These are phyloP conservation scores for Candida mesenterica DNA, from an alignment of 1,139 yeast species.

Conservation along the genomic window DNA sequence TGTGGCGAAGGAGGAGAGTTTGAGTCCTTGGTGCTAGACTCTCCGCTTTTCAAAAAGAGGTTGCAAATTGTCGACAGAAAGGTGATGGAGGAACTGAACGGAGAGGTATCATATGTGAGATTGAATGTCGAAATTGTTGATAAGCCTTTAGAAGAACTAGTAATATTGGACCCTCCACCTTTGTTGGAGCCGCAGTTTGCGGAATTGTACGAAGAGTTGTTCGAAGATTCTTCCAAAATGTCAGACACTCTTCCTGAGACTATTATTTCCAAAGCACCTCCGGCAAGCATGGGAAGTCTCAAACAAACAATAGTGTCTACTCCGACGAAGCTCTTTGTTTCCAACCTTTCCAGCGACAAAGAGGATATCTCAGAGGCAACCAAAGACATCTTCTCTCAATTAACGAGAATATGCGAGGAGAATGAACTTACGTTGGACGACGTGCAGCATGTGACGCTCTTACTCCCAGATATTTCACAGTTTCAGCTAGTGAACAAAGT, in stretches of 20 bases:
- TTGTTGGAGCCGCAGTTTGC: conserved; percentile 51
- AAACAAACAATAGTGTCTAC: conserved; percentile 3
- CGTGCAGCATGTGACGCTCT: conserved; percentile 57
- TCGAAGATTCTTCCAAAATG: not conserved
- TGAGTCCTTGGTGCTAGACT: conserved; percentile 87
- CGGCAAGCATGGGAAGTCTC: not conserved
- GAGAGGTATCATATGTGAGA: conserved; percentile 67
- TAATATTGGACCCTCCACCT: conserved; percentile 34
- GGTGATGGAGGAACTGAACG: conserved; percentile 48
- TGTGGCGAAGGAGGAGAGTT: conserved; percentile 99
- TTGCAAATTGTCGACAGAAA: conserved; percentile 45
- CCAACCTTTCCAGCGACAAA: conserved; percentile 44
- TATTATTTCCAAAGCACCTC: not conserved
- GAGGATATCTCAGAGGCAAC: conserved; percentile 43
- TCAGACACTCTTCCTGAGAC: not conserved
- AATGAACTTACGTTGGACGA: conserved; percentile 32
- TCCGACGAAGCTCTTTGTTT: conserved; percentile 39
- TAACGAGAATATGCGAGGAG: conserved; percentile 31
- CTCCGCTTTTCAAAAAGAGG: conserved; percentile 70
- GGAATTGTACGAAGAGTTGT: conserved; percentile 23
- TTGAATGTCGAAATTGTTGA: conserved; percentile 40
- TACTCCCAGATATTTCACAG: conserved; percentile 61
- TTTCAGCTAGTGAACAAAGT: conserved; percentile 61
- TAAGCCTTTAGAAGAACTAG: conserved; percentile 26
- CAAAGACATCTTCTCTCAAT: conserved; percentile 42